phyloP scores from a whole-genome alignment of 169 alveolate genomes.

The Babesia sp. region DNA sequence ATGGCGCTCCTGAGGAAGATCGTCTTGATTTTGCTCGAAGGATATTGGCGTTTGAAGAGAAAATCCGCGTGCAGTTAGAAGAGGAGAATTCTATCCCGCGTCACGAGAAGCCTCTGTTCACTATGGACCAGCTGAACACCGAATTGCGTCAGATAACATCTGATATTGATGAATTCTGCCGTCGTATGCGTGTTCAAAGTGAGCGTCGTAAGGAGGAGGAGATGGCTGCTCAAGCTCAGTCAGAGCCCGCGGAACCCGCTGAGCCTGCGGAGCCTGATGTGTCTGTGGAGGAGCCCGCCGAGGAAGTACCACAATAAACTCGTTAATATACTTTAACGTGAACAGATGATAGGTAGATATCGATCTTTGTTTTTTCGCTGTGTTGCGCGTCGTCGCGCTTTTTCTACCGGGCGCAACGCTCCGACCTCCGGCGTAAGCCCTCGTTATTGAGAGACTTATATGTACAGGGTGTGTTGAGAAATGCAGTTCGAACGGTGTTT shows the following conservation, averaged over 20 bases:
- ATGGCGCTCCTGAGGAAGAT: conserved; percentile 60
- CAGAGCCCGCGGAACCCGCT: conserved; percentile 51
- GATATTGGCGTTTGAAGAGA: conserved; percentile 22
- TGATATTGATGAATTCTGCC: conserved; percentile 66
- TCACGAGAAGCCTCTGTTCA: conserved; percentile 54
- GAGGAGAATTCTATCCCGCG: conserved; percentile 38
- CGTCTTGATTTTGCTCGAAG: conserved; percentile 40
- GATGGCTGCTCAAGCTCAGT: conserved; percentile 34
- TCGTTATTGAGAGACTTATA: too few relatives aligned
- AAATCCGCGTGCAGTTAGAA: conserved; percentile 21
- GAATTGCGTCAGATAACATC: conserved; percentile 48
- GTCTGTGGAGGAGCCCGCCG: conserved; percentile 35
- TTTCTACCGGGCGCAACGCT: conserved; percentile 5
- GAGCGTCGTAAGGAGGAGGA: conserved; percentile 66
- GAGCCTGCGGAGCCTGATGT: conserved; percentile 42
- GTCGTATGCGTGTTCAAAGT: conserved; percentile 61
- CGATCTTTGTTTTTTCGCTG: neutral
- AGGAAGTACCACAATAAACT: conserved; percentile 24
- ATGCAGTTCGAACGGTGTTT: neutral
- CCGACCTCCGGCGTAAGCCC: conserved; percentile 1
- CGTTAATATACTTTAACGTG: neutral
- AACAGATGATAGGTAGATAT: neutral
- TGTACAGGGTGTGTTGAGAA: conserved; percentile 11
- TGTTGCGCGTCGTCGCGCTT: conserved; percentile 1
- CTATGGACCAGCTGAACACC: conserved; percentile 67